These are phyloP conservation scores for Cytospora chrysosperma DNA, from an alignment of 2,329 filamentous ascomycete species.

Conservation along the genomic window DNA sequence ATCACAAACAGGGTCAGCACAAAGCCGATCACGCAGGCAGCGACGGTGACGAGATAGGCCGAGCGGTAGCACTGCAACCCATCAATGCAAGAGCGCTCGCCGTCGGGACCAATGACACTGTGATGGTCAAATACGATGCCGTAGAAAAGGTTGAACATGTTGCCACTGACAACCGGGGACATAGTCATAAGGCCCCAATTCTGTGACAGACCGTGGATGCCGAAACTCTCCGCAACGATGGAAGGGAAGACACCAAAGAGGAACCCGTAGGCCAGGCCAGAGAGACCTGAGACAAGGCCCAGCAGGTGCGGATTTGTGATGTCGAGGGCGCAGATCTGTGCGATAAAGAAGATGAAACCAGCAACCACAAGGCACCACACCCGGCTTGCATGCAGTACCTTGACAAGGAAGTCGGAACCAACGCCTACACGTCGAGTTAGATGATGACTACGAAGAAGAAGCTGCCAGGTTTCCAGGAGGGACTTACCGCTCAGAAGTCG, in stretches of 20 bases:
- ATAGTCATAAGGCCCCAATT: conserved; percentile 98
- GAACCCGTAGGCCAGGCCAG: conserved; percentile 87
- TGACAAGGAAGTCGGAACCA: conserved; percentile 87
- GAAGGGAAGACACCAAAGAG: conserved; percentile 93
- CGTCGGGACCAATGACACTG: conserved; percentile 65
- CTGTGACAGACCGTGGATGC: conserved; percentile 81
- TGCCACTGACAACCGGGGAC: conserved; percentile 81
- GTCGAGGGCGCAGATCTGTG: conserved; percentile 73
- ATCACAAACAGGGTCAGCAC: conserved; percentile 71
- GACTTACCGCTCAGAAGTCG: conserved; percentile 70
- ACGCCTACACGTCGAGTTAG: conserved; percentile 57
- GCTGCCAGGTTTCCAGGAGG: not conserved
- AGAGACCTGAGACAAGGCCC: conserved; percentile 75
- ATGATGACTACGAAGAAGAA: conserved; percentile 13
- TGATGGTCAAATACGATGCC: conserved; percentile 81
- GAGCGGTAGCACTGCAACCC: conserved; percentile 77
- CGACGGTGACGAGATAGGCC: conserved; percentile 78
- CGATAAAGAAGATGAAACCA: conserved; percentile 72
- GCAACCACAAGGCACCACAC: conserved; percentile 88
- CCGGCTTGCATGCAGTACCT: conserved; percentile 74
- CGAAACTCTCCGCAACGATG: conserved; percentile 85
- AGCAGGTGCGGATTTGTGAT: conserved; percentile 77
- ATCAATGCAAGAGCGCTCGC: conserved; percentile 71
- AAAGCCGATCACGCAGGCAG: conserved; percentile 68
- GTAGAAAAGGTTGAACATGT: conserved; percentile 91